Evolutionary conservation across 495 filamentous ascomycete species (phyloP).

Genomic region (Aspergillus conjunctus): DNA sequence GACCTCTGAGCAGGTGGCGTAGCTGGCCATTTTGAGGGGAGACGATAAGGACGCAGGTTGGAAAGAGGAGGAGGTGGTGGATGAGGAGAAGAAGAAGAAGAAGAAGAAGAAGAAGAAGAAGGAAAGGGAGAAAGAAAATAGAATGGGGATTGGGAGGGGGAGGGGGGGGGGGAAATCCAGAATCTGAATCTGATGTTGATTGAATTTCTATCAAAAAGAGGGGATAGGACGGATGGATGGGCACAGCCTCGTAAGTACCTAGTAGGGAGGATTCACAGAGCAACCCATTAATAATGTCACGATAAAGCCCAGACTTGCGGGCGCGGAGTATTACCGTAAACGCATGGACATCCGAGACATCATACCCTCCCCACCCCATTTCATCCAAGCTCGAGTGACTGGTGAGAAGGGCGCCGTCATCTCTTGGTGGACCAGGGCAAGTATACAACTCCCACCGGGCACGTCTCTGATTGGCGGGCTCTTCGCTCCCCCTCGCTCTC

Average conservation of each 20-base stretch:
- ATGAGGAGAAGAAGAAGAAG: constrained; percentile 1
- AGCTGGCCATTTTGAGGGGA: constrained; percentile 29
- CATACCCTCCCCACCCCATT: too few species aligned
- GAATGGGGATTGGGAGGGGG: too few species aligned
- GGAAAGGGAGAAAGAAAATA: constrained; percentile 7
- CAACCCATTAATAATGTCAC: constrained; percentile 9
- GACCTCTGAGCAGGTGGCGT: constrained; percentile 50
- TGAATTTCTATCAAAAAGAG: background rate
- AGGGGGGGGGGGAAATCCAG: background rate
- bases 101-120: constrained; percentile 14
- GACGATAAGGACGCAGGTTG: background rate
- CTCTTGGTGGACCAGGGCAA: constrained; percentile 15
- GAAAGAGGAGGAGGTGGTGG: background rate
- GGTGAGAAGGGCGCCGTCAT: constrained; percentile 7
- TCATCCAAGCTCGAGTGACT: constrained; percentile 6
- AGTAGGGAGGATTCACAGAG: too few species aligned
- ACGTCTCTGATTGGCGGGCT: constrained; percentile 27
- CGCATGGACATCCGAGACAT: too few species aligned
- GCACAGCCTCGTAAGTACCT: too few species aligned
- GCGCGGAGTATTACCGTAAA: too few species aligned
- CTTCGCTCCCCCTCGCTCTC: constrained; percentile 24
- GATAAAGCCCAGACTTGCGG: background rate
- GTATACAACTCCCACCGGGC: constrained; percentile 14
- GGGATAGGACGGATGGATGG: too few species aligned
- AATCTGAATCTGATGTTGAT: background rate